Base-by-base conservation (phyloP, 208 protist genomes). In the Leishmania mexicana region DNA sequence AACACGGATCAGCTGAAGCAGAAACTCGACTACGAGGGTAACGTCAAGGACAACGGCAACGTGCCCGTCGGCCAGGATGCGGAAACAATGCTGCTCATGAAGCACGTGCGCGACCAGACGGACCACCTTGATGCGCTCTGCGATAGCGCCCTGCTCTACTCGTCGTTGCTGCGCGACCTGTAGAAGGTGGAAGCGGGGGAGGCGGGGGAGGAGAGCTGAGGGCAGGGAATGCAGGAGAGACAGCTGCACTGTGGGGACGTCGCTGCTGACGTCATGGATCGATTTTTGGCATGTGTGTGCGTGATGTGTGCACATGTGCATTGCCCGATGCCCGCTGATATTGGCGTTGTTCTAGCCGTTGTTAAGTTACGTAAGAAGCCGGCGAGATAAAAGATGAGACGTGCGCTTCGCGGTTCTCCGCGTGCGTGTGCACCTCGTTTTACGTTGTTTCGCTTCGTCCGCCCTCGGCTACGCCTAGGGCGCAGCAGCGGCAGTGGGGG, bases 111-210 rank as follows among this genome's bases (percentile, higher is more conserved):
- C 19, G 89, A 93, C 75, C 92, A 93, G 78, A 84, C 88, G 38
- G 85, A 92, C 71, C 92, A 95, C 79, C 78, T 95, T 53, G 92
- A 95, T 80, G 87, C 88, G 24, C 57, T 95, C 31, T 93, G 88
- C 77, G 87, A 95, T 75, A 91, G 88, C 68, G 82, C 85, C 7
- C 85, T 93, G 3, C 73, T 83, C 49, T 81, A 87, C 78, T 78
- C 83, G 13, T 86, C 83, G 21, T 54, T 86, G 70, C 77, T 86
- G 31, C 83, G 83, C 6, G 83, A 86, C 47, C 47, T 86, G 72
- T 86, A 73, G 68, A 49, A 6, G 19, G 68, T 11, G 24, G 0
- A 24, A 6, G 28, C 31, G 31, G 31, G 31, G 31, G 31, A 35
- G 31, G 31, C 31, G 31, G 31, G 31, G 2, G 54, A 10, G 54